Conservation (phyloP, 129 eudicot genomes). For the Mikania micrantha region DNA sequence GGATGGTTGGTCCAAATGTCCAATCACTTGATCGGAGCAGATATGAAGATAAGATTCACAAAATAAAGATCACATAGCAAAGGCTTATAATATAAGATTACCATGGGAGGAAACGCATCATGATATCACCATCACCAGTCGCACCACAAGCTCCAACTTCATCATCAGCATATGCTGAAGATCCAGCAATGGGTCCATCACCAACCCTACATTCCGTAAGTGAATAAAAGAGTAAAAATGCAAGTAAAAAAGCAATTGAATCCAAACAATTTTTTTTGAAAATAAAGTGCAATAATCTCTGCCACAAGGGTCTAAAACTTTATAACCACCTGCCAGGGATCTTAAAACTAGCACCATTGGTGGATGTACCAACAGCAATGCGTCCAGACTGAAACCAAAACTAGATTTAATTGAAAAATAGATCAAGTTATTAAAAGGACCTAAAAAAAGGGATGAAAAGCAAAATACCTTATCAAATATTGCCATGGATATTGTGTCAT, state of each 20-base stretch:
- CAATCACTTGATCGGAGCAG: not conserved
- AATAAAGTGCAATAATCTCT: slow-evolving; percentile 2
- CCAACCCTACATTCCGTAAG: slow-evolving; percentile 60
- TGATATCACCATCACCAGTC: slow-evolving; percentile 94
- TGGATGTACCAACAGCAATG: slow-evolving; percentile 94
- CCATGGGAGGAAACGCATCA: slow-evolving; percentile 99
- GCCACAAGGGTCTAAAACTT: not conserved
- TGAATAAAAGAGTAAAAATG: not conserved
- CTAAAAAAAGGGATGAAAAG: not conserved
- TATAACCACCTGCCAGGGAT: slow-evolving; percentile 77
- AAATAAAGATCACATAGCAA: not conserved
- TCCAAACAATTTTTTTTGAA: not conserved
- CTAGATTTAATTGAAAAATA: not conserved
- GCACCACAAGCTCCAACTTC: slow-evolving; percentile 99
- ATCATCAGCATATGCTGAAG: slow-evolving; percentile 84
- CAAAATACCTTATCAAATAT: slow-evolving; percentile 65
- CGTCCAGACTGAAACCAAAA: slow-evolving; percentile 58
- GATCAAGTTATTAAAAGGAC: not conserved
- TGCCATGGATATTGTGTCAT: slow-evolving; percentile 94
- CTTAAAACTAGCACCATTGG: slow-evolving; percentile 92
- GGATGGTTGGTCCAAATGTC: not conserved
- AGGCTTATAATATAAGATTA: slow-evolving; percentile 17
- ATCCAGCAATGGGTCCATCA: slow-evolving; percentile 95
- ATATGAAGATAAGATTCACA: not conserved
- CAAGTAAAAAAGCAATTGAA: not conserved